Base-by-base conservation (phyloP, 345 rosid species). In the Turnera subulata region DNA sequence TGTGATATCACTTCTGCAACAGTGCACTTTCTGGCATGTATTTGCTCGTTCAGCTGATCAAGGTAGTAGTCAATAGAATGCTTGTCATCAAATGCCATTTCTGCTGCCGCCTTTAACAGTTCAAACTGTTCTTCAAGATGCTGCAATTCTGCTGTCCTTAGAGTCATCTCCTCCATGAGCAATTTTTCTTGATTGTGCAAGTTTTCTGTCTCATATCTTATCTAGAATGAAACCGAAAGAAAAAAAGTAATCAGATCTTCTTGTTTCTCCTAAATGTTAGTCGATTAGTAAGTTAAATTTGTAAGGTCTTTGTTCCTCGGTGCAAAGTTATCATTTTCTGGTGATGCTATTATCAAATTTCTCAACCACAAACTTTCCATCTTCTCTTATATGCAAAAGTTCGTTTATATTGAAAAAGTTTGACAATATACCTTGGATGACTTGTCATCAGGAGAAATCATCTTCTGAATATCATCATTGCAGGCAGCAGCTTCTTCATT, bases 391-490 rank as follows among this genome's bases (percentile, higher is more conserved):
- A n/a, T n/a, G n/a, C n/a, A n/a, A n/a, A n/a, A n/a, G n/a, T n/a
- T n/a, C n/a, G n/a, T n/a, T n/a, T n/a, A n/a, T n/a, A n/a, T n/a
- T n/a, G n/a, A n/a, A n/a, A n/a, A n/a, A n/a, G n/a, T n/a, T n/a
- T n/a, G n/a, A n/a, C n/a, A n/a, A n/a, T n/a, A n/a, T 67, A 83
- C 97, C 95, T 81, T 43, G 9, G 73, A 59, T 49, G 58, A 54
- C 33, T 62, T 69, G 59, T 66, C 66, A 37, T 49, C 2, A 16
- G n/a, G 22, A 74, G 63, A 57, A 53, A 24, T 51, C 20, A 13
- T 50, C 37, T 60, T 24, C 55, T 55, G 62, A 33, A 57, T 46
- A 39, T 18, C 23, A 48, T 51, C 52, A 45, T 59, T 48, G 21
- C 25, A 24, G 47, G 53, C 63, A 32, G 48, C 53, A 44, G 7